Base-by-base conservation (phyloP, 148 eudicot genomes). In the Rhododendron vialii region DNA sequence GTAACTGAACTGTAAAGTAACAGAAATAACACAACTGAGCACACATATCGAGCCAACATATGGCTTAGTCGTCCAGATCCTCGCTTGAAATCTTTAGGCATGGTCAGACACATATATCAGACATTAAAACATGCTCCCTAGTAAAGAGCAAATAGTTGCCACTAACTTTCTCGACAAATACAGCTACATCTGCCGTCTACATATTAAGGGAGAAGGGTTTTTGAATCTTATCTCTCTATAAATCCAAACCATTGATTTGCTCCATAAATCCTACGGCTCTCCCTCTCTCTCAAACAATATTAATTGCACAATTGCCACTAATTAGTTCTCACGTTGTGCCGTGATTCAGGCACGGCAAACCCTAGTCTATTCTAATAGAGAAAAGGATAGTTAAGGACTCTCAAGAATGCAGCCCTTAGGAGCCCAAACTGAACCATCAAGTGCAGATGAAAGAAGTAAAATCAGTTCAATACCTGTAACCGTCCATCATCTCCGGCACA, bases 401-500 rank as follows among this genome's bases (percentile, higher is more conserved):
- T 48, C 50, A 50, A 61, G 38, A 28, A 69, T 67, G 78, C 43
- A 45, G 78, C 78, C 35, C 41, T 69, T 22, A 13, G 51, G 17
- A 61, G 6, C 15, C 6, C 33, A 57, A 9, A 33, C 63, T 43
- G 28, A 35, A 28, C 55, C 17, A 38, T 50, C 76, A 38, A 83
- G 30, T 24, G 7, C 67, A 24, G 14, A 50, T 7, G 59, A 67
- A 85, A 59, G 86, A 38, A 75, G 2, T 26, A 73, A 36, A 83
- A 24, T 80, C 7, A 28, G 57, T 59, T 57, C 76, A 45, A 74
- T 92, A 97, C 99, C 98, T 94, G 93, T 78, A 97, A 83, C 83
- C 87, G 92, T 81, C 93, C 95, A 87, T 95, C 98, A 75, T 95
- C 96, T 78, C 91, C 96, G 30, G 92, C 88, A 86, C 98, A 95